Conservation (phyloP, 352 stramenopile species). For the Pythium apleroticum region DNA sequence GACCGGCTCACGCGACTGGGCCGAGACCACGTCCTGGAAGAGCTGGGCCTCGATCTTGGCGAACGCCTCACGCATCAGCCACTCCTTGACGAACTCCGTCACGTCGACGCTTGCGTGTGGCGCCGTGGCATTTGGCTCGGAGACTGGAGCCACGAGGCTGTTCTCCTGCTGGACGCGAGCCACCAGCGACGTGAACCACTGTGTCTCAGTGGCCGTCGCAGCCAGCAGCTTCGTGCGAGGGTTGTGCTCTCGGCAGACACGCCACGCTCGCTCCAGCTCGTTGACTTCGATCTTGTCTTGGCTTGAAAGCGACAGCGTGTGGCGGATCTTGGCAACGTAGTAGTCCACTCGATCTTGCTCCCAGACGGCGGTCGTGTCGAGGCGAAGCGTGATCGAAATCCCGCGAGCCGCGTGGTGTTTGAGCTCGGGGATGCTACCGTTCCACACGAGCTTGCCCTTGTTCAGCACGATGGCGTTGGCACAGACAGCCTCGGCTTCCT, state of each 20-base stretch:
- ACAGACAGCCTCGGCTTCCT: constrained; percentile 82
- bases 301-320: constrained; percentile 27
- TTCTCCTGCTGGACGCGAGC: constrained; percentile 42
- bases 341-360: constrained; percentile 37
- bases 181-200: constrained; percentile 46
- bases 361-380: constrained; percentile 51
- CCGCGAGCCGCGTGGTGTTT: constrained; percentile 70
- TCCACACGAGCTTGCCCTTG: constrained; percentile 74
- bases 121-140: background rate
- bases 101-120: constrained; percentile 32
- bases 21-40: constrained; percentile 47
- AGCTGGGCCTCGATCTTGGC: constrained; percentile 51
- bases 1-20: constrained; percentile 45
- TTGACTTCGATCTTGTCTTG: constrained; percentile 30
- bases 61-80: constrained; percentile 74
- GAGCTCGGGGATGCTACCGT: constrained; percentile 73
- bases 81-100: constrained; percentile 72
- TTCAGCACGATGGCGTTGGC: constrained; percentile 77
- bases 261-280: constrained; percentile 56
- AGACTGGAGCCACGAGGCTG: background rate
- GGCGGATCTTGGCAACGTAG: constrained; percentile 44
- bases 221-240: constrained; percentile 18
- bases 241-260: constrained; percentile 43
- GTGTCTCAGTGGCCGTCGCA: constrained; percentile 29
- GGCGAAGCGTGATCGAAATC: constrained; percentile 66